Evolutionary conservation across 202 grass and related monocot genomes (phyloP), one percentile per base, ranked within the genome.

Genomic region (Setaria viridis): DNA sequence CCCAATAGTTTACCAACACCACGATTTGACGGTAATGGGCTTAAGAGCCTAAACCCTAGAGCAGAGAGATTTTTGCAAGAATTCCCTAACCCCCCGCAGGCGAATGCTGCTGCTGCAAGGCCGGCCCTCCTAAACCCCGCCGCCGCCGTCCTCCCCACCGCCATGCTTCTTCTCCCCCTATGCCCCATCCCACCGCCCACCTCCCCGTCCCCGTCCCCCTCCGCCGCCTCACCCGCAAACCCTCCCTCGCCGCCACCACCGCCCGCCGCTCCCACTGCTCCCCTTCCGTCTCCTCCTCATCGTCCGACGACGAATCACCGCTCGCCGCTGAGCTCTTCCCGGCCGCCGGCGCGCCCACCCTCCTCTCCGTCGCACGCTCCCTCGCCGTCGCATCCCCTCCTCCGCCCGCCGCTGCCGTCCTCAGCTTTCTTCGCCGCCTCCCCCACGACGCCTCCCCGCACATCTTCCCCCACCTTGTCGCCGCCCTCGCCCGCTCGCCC

Each of bases 271-370:
- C 6, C 25, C 58, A 67, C 87, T 80, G 17, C 14, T 64, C 53
- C 32, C 70, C 53, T 11, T 71, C 54, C 63, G 47, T 58, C 76
- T 87, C 85, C 14, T 87, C 81, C 13, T 87, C 85, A 20, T 79
- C 80, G 58, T 62, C 74, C 35, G 69, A 76, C 74, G 80, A 86
- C 29, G 87, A 90, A 47, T 65, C 72, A 8, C 78, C 80, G 1
- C 84, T 91, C 56, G 81, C 88, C 71, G n/a, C 48, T 14, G 87
- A 89, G 56, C 86, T 89, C 62, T 92, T 91, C 89, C 84, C 82
- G 14, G 56, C 56, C 85, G 85, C 89, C 15, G 76, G 89, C 0
- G 62, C 74, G 34, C 87, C 84, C 33, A 83, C 84, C 3, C 84
- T 90, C 67, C 78, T 88, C 16, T 81, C 81, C 60, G 70, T 78